Evolutionary conservation across 2,329 filamentous ascomycete species (phyloP).

Genomic region (Zarea fungicola): DNA sequence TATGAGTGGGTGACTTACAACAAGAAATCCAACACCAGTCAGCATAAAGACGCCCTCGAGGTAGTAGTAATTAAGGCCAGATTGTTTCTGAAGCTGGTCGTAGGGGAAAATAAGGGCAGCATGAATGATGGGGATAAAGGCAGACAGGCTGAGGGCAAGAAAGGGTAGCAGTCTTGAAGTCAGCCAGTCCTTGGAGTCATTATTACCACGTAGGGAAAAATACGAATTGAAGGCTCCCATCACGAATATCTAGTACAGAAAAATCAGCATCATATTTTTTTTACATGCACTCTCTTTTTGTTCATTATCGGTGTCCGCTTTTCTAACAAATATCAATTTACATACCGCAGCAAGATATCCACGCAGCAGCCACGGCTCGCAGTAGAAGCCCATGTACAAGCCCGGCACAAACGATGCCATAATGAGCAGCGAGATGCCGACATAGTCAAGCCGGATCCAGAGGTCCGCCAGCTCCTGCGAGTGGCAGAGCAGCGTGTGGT

Average conservation of each 20-base stretch:
- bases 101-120: slow-evolving; percentile 32
- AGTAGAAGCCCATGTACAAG: slow-evolving; percentile 37
- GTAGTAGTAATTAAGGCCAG: slow-evolving; percentile 36
- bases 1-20: slow-evolving; percentile 29
- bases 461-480: slow-evolving; percentile 28
- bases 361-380: slow-evolving; percentile 26
- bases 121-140: slow-evolving; percentile 34
- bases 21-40: slow-evolving; percentile 32
- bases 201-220: slow-evolving; percentile 30
- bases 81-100: slow-evolving; percentile 32
- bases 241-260: slow-evolving; percentile 27
- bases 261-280: too few relatives aligned
- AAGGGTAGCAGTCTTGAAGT: slow-evolving; percentile 31
- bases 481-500: slow-evolving; percentile 37
- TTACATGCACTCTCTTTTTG: too few relatives aligned
- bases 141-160: slow-evolving; percentile 33
- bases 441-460: slow-evolving; percentile 34
- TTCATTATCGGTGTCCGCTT: background rate
- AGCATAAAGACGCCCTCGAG: slow-evolving; percentile 34
- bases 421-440: slow-evolving; percentile 33
- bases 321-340: background rate
- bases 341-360: slow-evolving; percentile 25
- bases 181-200: slow-evolving; percentile 32
- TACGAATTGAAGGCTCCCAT: slow-evolving; percentile 29
- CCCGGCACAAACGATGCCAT: slow-evolving; percentile 34